phyloP scores from a whole-genome alignment of 345 rosid species.

The Eutrema yunnanense region DNA sequence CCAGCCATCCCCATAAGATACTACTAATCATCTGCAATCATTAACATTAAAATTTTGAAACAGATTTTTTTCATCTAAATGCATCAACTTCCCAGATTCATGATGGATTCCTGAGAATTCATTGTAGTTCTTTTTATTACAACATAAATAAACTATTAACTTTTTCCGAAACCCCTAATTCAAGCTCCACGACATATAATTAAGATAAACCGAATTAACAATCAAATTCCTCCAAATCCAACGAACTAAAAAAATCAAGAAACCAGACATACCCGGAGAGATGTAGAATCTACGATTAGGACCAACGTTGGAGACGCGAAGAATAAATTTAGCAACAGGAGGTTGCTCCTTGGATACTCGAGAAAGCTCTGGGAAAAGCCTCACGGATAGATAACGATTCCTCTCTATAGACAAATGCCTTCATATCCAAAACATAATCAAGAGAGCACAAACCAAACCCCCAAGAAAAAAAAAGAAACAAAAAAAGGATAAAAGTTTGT shows the following conservation, averaged over 20 bases:
- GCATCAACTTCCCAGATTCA: too few species aligned
- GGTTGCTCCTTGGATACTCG: slow-evolving; percentile 69
- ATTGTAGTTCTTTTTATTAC: not conserved
- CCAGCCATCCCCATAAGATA: not conserved
- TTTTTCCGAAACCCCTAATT: not conserved
- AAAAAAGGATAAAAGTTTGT: not conserved
- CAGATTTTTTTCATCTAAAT: too few species aligned
- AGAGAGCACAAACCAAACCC: not conserved
- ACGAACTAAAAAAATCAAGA: not conserved
- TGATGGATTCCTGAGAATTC: not conserved
- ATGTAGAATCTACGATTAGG: slow-evolving; percentile 43
- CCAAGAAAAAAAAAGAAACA: too few species aligned
- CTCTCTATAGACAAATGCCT: slow-evolving; percentile 88
- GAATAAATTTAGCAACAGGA: slow-evolving; percentile 64
- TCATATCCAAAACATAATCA: not conserved
- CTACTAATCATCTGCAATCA: not conserved
- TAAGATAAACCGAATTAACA: not conserved
- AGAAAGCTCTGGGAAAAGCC: slow-evolving; percentile 78
- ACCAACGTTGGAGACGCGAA: slow-evolving; percentile 60
- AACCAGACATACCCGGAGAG: slow-evolving; percentile 39
- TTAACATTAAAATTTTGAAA: not conserved
- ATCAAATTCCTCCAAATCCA: not conserved
- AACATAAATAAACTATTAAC: not conserved
- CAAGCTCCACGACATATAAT: not conserved
- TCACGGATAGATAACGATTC: slow-evolving; percentile 63